Evolutionary conservation across 2,329 filamentous ascomycete genomes (phyloP).

Genomic region (Ophidiomyces ophidiicola): DNA sequence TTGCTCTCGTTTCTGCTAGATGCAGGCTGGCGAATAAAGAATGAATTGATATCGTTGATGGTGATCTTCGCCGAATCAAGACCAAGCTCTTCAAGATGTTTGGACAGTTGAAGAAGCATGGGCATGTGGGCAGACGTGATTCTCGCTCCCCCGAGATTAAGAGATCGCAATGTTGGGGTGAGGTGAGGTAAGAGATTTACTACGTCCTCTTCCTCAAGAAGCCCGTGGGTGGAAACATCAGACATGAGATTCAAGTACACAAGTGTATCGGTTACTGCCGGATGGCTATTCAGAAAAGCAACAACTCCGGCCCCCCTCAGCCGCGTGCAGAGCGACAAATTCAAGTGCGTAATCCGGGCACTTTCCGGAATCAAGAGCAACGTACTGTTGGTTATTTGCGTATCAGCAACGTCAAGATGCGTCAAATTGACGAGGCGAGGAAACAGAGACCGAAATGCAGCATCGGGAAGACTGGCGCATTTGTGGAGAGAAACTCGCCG

Average conservation of each 20-base stretch:
- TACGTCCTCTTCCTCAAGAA: conserved; percentile 55
- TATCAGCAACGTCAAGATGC: conserved; percentile 68
- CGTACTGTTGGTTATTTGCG: conserved; percentile 59
- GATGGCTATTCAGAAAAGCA: conserved; percentile 58
- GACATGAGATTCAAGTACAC: conserved; percentile 62
- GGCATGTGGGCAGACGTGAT: conserved; percentile 55
- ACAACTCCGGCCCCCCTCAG: conserved; percentile 56
- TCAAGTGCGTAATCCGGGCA: conserved; percentile 63
- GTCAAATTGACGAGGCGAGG: conserved; percentile 59
- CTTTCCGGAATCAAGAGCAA: conserved; percentile 58
- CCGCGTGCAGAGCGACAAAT: conserved; percentile 61
- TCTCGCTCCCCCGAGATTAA: conserved; percentile 63
- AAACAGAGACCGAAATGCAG: conserved; percentile 56
- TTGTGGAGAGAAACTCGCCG: conserved; percentile 65
- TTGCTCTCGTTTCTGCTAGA: conserved; percentile 18
- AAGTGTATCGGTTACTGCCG: conserved; percentile 51
- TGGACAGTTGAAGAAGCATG: conserved; percentile 52
- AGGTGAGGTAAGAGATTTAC: conserved; percentile 53
- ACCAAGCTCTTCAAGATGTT: conserved; percentile 64
- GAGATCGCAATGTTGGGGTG: conserved; percentile 48
- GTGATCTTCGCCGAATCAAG: conserved; percentile 55
- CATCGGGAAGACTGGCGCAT: conserved; percentile 56
- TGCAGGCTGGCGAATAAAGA: conserved; percentile 34
- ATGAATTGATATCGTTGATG: conserved; percentile 51
- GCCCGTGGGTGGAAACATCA: conserved; percentile 58